Conservation (phyloP, 164 flowering plant genomes). For the Stephania cephalantha region DNA sequence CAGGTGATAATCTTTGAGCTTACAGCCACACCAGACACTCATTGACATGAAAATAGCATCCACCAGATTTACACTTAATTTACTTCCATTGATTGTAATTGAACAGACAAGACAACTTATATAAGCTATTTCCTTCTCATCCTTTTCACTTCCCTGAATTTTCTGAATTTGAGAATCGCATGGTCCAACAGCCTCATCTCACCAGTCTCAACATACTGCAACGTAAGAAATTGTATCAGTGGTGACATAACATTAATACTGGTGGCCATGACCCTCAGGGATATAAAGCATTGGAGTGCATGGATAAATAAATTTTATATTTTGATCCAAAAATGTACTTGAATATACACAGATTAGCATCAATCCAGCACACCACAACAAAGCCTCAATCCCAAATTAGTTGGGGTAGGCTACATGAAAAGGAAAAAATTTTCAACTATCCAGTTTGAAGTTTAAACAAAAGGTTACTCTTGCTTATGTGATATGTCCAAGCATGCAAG, state of each 20-base stretch:
- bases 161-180: conserved; percentile 44
- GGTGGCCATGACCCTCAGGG: not conserved
- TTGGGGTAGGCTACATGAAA: not conserved
- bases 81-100: conserved; percentile 21
- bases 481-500: too few relatives aligned
- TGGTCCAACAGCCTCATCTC: conserved; percentile 47
- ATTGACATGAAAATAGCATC: conserved; percentile 53
- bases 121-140: conserved; percentile 40
- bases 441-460: not conserved
- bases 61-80: conserved; percentile 35
- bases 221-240: not conserved
- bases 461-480: not conserved
- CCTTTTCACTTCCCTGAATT: conserved; percentile 29
- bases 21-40: conserved; percentile 57
- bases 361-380: not conserved
- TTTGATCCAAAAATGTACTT: not conserved
- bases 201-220: conserved; percentile 65
- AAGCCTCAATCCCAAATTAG: too few relatives aligned
- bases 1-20: conserved; percentile 68
- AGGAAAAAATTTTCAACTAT: not conserved
- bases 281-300: not conserved
- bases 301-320: not conserved
- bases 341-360: not conserved
- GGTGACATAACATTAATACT: not conserved
- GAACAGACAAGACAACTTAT: conserved; percentile 43